Evolutionary conservation across 176 grass and related monocot genomes (phyloP).

Genomic region (Cymbopogon citratus): DNA sequence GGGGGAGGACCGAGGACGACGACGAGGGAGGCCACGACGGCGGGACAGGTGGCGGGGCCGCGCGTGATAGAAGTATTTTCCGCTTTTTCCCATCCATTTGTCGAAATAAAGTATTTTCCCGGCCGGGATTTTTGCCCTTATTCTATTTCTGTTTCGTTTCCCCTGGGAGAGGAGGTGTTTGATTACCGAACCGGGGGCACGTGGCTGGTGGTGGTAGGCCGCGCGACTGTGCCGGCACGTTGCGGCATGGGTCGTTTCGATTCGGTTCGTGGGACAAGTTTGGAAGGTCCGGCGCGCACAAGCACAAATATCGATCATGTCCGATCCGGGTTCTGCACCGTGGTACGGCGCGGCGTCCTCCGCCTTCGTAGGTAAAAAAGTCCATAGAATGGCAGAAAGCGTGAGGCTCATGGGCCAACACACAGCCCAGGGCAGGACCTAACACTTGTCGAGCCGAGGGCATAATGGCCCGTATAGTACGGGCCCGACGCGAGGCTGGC

Average conservation of each 20-base stretch:
- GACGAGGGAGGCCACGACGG: background rate
- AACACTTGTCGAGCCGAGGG: too few relatives aligned
- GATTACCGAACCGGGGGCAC: slow-evolving; percentile 8
- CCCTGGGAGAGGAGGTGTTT: background rate
- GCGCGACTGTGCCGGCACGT: background rate
- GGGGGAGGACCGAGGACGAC: rapidly evolving
- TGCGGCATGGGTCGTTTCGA: background rate
- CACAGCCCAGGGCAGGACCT: too few relatives aligned
- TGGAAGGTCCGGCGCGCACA: too few relatives aligned
- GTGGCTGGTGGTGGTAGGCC: slow-evolving; percentile 6
- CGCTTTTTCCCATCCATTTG: background rate
- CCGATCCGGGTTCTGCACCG: too few relatives aligned
- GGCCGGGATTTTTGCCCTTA: background rate
- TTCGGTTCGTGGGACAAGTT: too few relatives aligned
- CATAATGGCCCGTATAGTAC: too few relatives aligned
- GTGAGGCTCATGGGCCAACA: too few relatives aligned
- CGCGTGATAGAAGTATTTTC: background rate
- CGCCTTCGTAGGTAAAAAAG: too few relatives aligned
- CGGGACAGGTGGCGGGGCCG: slow-evolving; percentile 18
- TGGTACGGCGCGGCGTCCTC: too few relatives aligned
- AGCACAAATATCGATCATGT: too few relatives aligned
- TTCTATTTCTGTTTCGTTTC: background rate
- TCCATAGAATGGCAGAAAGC: too few relatives aligned
- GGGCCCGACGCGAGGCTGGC: too few relatives aligned
- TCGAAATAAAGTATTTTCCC: background rate